phyloP scores from a whole-genome alignment of 129 eudicot species.

The Flaveria robusta region DNA sequence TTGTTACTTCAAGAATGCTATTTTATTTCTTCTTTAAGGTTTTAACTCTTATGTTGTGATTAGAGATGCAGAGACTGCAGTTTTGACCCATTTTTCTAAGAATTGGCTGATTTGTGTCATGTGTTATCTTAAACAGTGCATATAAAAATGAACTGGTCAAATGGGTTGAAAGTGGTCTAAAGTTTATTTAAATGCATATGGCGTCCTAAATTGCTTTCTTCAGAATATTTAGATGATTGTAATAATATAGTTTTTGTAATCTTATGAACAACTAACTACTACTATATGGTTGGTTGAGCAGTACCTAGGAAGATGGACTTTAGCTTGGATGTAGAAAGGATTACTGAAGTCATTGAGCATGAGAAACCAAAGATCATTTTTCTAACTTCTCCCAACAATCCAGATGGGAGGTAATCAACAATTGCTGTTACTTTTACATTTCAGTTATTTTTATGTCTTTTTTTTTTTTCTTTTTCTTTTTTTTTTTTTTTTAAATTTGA shows the following conservation, averaged over 20 bases:
- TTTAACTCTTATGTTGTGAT: slow-evolving; percentile 15
- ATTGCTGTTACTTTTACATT: neutral
- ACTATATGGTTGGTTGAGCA: slow-evolving; percentile 44
- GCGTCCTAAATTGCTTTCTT: neutral
- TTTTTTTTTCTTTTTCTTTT: too few species aligned
- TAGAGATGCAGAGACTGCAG: neutral
- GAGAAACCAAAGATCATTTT: slow-evolving; percentile 96
- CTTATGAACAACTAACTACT: slow-evolving; percentile 13
- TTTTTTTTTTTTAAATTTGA: too few species aligned
- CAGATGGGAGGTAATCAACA: slow-evolving; percentile 83
- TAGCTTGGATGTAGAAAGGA: slow-evolving; percentile 67
- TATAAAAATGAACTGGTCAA: neutral
- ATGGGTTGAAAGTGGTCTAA: neutral
- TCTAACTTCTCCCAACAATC: slow-evolving; percentile 95
- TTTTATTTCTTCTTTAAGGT: slow-evolving; percentile 7
- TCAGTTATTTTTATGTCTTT: neutral
- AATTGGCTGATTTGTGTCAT: neutral
- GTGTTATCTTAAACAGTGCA: neutral
- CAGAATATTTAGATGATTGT: neutral
- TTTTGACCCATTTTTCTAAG: neutral
- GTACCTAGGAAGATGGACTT: slow-evolving; percentile 78
- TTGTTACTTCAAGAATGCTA: slow-evolving; percentile 1
- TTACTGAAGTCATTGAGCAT: slow-evolving; percentile 56
- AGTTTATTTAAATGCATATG: neutral
- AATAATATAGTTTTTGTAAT: slow-evolving; percentile 1